These are phyloP conservation scores for Saccharomyces hybrid DNA, from an alignment of 1,139 yeast genomes.

Conservation along the genomic window DNA sequence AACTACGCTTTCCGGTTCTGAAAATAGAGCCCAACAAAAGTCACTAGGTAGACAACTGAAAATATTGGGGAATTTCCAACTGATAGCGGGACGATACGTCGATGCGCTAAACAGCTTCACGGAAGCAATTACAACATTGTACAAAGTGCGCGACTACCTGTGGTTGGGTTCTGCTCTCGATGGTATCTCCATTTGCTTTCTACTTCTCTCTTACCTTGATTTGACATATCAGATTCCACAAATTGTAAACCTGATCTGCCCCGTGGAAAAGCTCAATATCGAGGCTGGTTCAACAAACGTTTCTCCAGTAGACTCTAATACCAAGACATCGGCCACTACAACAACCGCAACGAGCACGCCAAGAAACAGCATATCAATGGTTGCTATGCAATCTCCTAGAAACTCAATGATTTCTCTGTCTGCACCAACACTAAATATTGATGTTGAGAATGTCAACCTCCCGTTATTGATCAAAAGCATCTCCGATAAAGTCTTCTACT, in stretches of 20 bases:
- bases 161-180: constrained; percentile 90
- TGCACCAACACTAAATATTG: constrained; percentile 13
- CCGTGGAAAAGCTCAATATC: constrained; percentile 26
- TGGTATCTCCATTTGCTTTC: constrained; percentile 61
- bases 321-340: constrained; percentile 2
- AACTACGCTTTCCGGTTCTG: constrained; percentile 31
- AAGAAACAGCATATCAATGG: constrained; percentile 22
- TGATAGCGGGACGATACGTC: constrained; percentile 69
- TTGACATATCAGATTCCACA: constrained; percentile 56
- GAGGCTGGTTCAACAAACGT: constrained; percentile 10
- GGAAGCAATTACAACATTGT: constrained; percentile 58
- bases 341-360: constrained; percentile 13
- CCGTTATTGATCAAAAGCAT: constrained; percentile 49
- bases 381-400: constrained; percentile 37
- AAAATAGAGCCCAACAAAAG: constrained; percentile 49
- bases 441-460: constrained; percentile 23
- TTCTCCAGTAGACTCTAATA: constrained; percentile 6
- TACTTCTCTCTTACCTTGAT: constrained; percentile 55
- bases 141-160: constrained; percentile 61
- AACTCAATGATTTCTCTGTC: constrained; percentile 31
- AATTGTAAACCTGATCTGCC: constrained; percentile 31
- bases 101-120: constrained; percentile 67
- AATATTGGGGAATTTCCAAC: constrained; percentile 64
- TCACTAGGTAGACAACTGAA: constrained; percentile 70
- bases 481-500: constrained; percentile 45